phyloP scores from a whole-genome alignment of 805 yeast genomes.

The Candida xyloterini region DNA sequence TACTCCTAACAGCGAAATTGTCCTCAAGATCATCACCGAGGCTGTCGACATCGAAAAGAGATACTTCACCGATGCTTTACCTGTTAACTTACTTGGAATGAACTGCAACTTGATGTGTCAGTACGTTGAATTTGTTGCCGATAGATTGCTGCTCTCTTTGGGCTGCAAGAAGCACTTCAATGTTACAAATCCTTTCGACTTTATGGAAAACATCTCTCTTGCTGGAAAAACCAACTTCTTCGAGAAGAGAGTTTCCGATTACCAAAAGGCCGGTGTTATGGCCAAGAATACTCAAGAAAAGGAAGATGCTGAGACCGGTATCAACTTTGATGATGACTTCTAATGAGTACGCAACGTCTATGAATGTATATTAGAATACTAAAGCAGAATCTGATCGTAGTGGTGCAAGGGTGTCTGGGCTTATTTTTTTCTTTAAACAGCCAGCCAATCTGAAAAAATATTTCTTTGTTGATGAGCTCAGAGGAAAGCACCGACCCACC shows the following conservation, averaged over 20 bases:
- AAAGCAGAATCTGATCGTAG: neutral
- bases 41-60: slow-evolving; percentile 94
- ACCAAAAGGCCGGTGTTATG: slow-evolving; percentile 99
- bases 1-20: slow-evolving; percentile 78
- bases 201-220: slow-evolving; percentile 97
- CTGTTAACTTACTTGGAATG: slow-evolving; percentile 93
- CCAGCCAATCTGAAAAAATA: neutral
- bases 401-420: slow-evolving; percentile 5
- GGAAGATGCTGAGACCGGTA: slow-evolving; percentile 46
- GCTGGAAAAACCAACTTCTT: slow-evolving; percentile 99
- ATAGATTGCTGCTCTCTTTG: slow-evolving; percentile 84
- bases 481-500: slow-evolving; percentile 1
- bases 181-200: slow-evolving; percentile 92
- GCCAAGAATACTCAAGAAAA: slow-evolving; percentile 53
- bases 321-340: slow-evolving; percentile 92
- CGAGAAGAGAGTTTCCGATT: slow-evolving; percentile 97
- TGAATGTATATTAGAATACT: slow-evolving; percentile 15
- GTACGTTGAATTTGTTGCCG: slow-evolving; percentile 97
- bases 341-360: slow-evolving; percentile 35
- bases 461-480: slow-evolving; percentile 6
- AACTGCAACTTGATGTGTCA: slow-evolving; percentile 92
- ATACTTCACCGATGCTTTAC: slow-evolving; percentile 92
- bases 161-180: slow-evolving; percentile 90
- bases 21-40: slow-evolving; percentile 85
- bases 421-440: too few species aligned